phyloP scores from a whole-genome alignment of 371 early-diverging fungal genomes.

The Zopfochytrium polystomum region DNA sequence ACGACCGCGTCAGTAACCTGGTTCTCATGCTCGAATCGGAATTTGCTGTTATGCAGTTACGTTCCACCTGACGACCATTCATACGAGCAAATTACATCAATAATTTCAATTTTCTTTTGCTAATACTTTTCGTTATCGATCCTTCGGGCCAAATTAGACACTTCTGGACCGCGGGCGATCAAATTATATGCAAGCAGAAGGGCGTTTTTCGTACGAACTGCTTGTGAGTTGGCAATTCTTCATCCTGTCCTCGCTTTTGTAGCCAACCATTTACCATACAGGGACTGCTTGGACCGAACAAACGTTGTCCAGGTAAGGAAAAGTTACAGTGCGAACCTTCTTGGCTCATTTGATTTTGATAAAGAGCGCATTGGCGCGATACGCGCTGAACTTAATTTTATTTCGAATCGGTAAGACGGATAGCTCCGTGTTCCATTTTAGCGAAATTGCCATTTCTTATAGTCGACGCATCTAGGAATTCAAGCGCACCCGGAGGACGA shows the following conservation, averaged over 20 bases:
- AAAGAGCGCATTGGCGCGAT: constrained; percentile 17
- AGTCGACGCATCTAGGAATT: constrained; percentile 29
- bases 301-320: constrained; percentile 99
- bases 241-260: neutral
- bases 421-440: neutral
- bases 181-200: constrained; percentile 51
- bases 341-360: constrained; percentile 10
- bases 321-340: neutral
- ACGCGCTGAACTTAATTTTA: constrained; percentile 16
- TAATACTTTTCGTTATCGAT: neutral
- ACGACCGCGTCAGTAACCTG: constrained; percentile 52
- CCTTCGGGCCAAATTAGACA: neutral
- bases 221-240: constrained; percentile 52
- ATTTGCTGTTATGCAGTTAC: constrained; percentile 47
- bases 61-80: too few species aligned
- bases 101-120: too few species aligned
- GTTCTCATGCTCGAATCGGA: constrained; percentile 47
- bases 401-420: constrained; percentile 8
- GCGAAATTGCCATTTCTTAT: neutral
- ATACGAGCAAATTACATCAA: too few species aligned
- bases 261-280: constrained; percentile 16
- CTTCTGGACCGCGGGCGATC: constrained; percentile 6
- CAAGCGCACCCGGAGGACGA: constrained; percentile 62
- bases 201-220: constrained; percentile 96
- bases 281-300: constrained; percentile 98